These are phyloP conservation scores for Vitis hybrid DNA, from an alignment of 177 flowering plant genomes.

Conservation along the genomic window DNA sequence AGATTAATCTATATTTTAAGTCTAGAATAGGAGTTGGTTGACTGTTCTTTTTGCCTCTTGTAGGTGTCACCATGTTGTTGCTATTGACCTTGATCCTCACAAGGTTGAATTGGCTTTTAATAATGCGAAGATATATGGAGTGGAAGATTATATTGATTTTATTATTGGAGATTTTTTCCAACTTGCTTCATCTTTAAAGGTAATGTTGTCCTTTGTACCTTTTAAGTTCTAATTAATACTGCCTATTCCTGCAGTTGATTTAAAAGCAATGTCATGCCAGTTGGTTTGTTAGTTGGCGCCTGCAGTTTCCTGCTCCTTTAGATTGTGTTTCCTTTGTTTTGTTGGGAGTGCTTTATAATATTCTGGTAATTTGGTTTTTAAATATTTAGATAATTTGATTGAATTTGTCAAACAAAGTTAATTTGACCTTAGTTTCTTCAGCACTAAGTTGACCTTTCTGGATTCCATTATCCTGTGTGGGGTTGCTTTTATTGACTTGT, in stretches of 20 bases:
- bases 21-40: background rate
- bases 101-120: conserved; percentile 41
- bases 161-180: conserved; percentile 59
- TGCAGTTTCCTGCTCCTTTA: no score
- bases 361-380: no score
- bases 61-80: conserved; percentile 54
- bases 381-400: no score
- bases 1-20: no score
- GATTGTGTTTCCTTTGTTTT: no score
- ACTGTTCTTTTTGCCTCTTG: conserved; percentile 1
- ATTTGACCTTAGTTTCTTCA: no score
- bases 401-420: no score
- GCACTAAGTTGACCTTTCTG: no score
- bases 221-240: background rate
- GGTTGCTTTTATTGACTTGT: no score
- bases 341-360: no score
- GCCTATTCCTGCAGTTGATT: background rate
- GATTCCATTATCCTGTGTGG: no score
- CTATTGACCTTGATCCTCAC: conserved; percentile 55
- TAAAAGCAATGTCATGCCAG: background rate
- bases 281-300: background rate
- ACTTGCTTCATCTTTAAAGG: conserved; percentile 53
- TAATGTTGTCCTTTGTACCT: conserved; percentile 12
- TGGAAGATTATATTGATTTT: conserved; percentile 52
- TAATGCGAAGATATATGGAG: conserved; percentile 60